Conservation (phyloP, 768 basidiomycete genomes). For the Tulasnella sp. region DNA sequence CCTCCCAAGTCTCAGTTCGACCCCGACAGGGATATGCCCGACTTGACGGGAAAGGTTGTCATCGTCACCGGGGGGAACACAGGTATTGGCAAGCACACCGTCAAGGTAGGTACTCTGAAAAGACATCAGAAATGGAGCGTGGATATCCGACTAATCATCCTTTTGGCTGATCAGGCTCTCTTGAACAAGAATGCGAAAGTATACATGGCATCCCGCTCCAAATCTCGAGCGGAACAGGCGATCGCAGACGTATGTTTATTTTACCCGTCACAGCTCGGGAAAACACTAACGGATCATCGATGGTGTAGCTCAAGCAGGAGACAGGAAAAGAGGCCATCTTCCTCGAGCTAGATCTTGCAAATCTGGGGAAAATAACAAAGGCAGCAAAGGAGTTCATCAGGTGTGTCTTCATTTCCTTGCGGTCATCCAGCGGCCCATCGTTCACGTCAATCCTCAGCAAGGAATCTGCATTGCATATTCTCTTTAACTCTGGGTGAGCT, state of each 20-base stretch:
- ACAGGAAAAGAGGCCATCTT: conserved; percentile 30
- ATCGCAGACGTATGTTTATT: conserved; percentile 21
- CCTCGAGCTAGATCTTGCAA: conserved; percentile 31
- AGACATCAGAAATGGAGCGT: not conserved
- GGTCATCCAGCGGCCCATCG: no score
- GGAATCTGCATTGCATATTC: conserved; percentile 31
- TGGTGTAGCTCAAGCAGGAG: conserved; percentile 20
- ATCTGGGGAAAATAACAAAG: conserved; percentile 17
- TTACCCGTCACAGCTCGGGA: not conserved
- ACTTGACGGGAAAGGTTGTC: conserved; percentile 28
- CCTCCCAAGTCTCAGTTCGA: conserved; percentile 20
- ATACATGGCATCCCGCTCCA: conserved; percentile 32
- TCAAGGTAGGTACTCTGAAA: conserved; percentile 15
- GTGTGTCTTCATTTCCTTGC: not conserved
- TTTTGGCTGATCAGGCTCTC: conserved; percentile 11
- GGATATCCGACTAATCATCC: not conserved
- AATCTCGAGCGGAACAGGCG: conserved; percentile 22
- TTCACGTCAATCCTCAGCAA: not conserved
- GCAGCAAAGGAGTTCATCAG: conserved; percentile 31
- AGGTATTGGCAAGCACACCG: conserved; percentile 26
- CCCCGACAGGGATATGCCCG: conserved; percentile 24
- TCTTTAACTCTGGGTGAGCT: conserved; percentile 32
- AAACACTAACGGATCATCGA: not conserved
- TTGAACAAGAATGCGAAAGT: conserved; percentile 33
- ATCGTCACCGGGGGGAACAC: conserved; percentile 30